Conservation (phyloP, 148 eudicot genomes). For the Pouteria glomerata region DNA sequence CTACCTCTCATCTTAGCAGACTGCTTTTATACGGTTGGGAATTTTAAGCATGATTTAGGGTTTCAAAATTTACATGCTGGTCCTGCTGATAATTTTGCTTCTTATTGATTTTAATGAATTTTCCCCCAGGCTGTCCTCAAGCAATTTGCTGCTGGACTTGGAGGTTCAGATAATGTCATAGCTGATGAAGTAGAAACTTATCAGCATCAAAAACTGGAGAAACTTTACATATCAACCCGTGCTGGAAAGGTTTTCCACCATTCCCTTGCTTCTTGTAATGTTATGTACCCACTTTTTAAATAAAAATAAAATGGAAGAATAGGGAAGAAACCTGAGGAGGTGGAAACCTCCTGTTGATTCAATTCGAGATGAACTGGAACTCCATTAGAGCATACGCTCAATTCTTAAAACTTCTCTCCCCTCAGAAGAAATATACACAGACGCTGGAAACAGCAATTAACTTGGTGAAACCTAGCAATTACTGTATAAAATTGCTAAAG, state of each 20-base stretch:
- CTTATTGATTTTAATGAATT: neutral
- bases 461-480: too few species aligned
- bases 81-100: neutral
- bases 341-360: too few species aligned
- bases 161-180: slow-evolving; percentile 48
- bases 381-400: too few species aligned
- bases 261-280: slow-evolving; percentile 13
- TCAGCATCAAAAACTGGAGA: slow-evolving; percentile 71
- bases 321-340: too few species aligned
- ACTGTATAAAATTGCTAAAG: too few species aligned
- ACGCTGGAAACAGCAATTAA: too few species aligned
- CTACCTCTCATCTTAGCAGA: neutral
- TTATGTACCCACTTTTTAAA: too few species aligned
- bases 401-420: too few species aligned
- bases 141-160: slow-evolving; percentile 57
- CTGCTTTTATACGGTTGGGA: neutral
- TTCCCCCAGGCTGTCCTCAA: slow-evolving; percentile 55
- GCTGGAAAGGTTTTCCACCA: slow-evolving; percentile 55
- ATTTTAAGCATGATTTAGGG: neutral
- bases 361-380: too few species aligned
- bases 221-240: slow-evolving; percentile 66
- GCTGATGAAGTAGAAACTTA: slow-evolving; percentile 51
- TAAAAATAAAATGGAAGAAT: too few species aligned
- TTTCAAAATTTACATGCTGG: neutral
- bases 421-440: too few species aligned